phyloP scores from a whole-genome alignment of 2,329 filamentous ascomycete genomes.

The Gaeumannomyces tritici region DNA sequence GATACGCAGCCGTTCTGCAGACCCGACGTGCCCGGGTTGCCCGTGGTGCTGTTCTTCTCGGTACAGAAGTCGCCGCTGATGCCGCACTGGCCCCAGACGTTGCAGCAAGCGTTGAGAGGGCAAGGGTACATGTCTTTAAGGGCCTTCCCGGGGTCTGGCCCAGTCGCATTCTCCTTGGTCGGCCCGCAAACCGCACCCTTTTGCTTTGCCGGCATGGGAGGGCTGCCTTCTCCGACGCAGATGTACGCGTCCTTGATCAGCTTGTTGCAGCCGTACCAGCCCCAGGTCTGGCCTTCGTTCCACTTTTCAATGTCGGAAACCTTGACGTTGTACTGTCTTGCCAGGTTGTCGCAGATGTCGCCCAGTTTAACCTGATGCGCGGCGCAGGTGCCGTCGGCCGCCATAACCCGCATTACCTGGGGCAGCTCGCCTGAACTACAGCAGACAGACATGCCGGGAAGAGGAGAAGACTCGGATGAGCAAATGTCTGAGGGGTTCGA shows the following conservation, averaged over 20 bases:
- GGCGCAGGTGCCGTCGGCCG: not conserved
- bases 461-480: not conserved
- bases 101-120: not conserved
- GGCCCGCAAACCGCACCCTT: slow-evolving; percentile 24
- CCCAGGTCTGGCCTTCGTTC: not conserved
- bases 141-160: slow-evolving; percentile 4
- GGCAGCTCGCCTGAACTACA: not conserved
- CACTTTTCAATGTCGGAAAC: not conserved
- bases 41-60: slow-evolving; percentile 23
- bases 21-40: slow-evolving; percentile 21
- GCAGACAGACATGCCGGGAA: not conserved
- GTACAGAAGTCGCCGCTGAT: slow-evolving; percentile 23
- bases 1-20: slow-evolving; percentile 21
- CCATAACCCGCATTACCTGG: not conserved
- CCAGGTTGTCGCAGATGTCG: not conserved
- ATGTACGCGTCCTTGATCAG: slow-evolving; percentile 17
- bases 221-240: slow-evolving; percentile 22
- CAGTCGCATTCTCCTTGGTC: slow-evolving; percentile 13
- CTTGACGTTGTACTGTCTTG: not conserved
- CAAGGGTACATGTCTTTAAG: not conserved
- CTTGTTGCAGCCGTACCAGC: slow-evolving; percentile 4
- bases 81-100: slow-evolving; percentile 6
- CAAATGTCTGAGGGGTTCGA: not conserved
- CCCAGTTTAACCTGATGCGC: not conserved
- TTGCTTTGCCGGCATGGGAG: slow-evolving; percentile 21